Percentiles rank a stretch among this genome's conserved stretches.
phyloP scores from a whole-genome alignment of 148 eudicot genomes.

The Tetragonia tetragonoides region DNA sequence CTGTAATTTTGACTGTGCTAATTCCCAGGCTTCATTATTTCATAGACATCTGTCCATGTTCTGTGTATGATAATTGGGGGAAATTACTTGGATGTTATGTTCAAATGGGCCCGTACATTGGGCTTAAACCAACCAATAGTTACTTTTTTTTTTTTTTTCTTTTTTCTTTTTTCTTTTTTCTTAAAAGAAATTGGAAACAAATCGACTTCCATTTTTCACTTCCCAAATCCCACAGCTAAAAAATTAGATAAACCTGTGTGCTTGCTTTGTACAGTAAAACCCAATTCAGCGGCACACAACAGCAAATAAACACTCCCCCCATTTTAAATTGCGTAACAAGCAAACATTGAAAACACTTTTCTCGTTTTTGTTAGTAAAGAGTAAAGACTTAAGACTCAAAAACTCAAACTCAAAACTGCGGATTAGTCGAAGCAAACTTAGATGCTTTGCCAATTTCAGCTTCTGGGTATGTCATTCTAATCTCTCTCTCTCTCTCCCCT shows the following conservation, averaged over 20 bases:
- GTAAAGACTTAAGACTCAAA: not conserved
- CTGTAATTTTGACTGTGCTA: not conserved
- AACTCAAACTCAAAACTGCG: not conserved
- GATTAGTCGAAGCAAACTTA: conserved; percentile 6
- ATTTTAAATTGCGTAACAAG: too few relatives aligned
- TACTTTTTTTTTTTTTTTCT: not conserved
- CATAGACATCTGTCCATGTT: not conserved
- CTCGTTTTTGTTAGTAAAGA: too few relatives aligned
- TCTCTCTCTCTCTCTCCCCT: not conserved
- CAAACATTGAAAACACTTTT: too few relatives aligned
- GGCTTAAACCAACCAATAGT: not conserved
- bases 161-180: too few relatives aligned
- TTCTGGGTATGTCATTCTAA: conserved; percentile 25
- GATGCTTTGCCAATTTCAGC: conserved; percentile 5
- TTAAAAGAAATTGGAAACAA: not conserved
- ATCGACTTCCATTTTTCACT: not conserved
- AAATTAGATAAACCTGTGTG: conserved; percentile 21
- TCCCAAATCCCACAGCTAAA: too few relatives aligned
- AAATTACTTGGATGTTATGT: not conserved
- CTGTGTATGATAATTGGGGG: too few relatives aligned
- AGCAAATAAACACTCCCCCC: too few relatives aligned
- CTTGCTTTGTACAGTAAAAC: not conserved
- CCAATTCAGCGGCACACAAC: conserved; percentile 21
- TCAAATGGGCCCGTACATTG: not conserved
- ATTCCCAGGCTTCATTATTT: not conserved